These are phyloP conservation scores for Skeletonema grethae DNA, from an alignment of 108 stramenopile species.

Conservation along the genomic window DNA sequence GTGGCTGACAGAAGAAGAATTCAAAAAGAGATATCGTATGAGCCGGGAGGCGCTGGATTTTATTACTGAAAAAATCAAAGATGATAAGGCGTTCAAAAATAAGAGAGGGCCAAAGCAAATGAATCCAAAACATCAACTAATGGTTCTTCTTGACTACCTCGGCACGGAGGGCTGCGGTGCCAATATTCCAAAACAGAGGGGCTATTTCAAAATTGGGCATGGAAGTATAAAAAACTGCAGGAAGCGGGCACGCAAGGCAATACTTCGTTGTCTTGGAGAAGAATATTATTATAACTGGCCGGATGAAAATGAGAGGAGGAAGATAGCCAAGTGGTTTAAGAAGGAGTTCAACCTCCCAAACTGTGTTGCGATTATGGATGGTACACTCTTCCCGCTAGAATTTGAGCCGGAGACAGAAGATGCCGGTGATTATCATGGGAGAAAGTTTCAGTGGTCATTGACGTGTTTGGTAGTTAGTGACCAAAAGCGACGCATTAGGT, in stretches of 20 bases:
- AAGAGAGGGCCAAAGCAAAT: constrained; percentile 12
- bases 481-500: constrained; percentile 11
- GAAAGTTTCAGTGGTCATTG: constrained; percentile 31
- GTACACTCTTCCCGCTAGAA: constrained; percentile 29
- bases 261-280: background rate
- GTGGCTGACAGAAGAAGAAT: constrained; percentile 13
- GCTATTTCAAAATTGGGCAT: background rate
- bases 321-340: constrained; percentile 14
- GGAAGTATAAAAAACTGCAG: background rate
- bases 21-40: constrained; percentile 11
- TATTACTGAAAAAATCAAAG: constrained; percentile 19
- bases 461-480: constrained; percentile 31
- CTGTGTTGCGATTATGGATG: constrained; percentile 37
- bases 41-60: background rate
- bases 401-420: constrained; percentile 20
- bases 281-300: constrained; percentile 38
- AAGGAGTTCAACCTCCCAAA: constrained; percentile 24
- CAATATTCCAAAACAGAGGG: background rate
- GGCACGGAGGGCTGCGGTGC: constrained; percentile 12
- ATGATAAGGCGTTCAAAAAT: constrained; percentile 21
- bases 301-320: constrained; percentile 19
- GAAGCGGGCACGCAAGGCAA: background rate
- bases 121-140: constrained; percentile 29
- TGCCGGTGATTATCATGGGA: constrained; percentile 24
- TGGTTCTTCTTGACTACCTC: constrained; percentile 23